A percentile compares a stretch with the other conserved stretches of the same genome.
Evolutionary conservation across 306 rosid genomes (phyloP).

Genomic region (Prunus salicina): DNA sequence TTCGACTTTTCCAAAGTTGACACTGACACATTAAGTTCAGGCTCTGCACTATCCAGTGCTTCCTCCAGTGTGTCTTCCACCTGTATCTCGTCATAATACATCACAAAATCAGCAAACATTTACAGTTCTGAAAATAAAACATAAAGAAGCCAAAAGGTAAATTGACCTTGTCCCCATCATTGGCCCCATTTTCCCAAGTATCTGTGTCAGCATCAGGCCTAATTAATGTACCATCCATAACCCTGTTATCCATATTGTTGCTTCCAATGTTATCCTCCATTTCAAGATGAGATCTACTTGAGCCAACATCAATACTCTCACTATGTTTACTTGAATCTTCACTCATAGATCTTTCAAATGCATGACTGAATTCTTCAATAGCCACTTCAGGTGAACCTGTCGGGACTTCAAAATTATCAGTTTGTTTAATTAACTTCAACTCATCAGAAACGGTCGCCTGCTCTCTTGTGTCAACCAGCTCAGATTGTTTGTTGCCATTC

Average conservation of each 20-base stretch:
- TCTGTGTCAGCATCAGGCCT: slow-evolving; percentile 15
- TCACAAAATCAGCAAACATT: slow-evolving; percentile 22
- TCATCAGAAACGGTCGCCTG: slow-evolving; percentile 15
- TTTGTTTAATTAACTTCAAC: slow-evolving; percentile 23
- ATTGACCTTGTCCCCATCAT: slow-evolving; percentile 12
- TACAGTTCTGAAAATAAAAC: slow-evolving; percentile 12
- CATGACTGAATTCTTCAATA: slow-evolving; percentile 7
- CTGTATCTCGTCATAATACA: slow-evolving; percentile 34
- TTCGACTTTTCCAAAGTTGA: slow-evolving; percentile 15
- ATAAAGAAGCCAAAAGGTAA: neutral
- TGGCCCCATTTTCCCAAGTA: slow-evolving; percentile 29
- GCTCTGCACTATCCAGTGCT: slow-evolving; percentile 28
- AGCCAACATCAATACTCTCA: slow-evolving; percentile 25
- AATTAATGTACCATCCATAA: slow-evolving; percentile 26
- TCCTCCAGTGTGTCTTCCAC: slow-evolving; percentile 39
- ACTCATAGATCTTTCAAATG: slow-evolving; percentile 22
- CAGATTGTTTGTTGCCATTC: slow-evolving; percentile 15
- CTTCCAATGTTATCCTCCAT: slow-evolving; percentile 29
- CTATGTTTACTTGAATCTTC: slow-evolving; percentile 23
- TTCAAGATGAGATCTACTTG: slow-evolving; percentile 32
- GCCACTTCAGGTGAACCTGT: slow-evolving; percentile 23
- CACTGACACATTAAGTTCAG: slow-evolving; percentile 24
- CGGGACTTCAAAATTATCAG: slow-evolving; percentile 20
- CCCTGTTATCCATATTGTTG: slow-evolving; percentile 20
- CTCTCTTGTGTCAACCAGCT: slow-evolving; percentile 34